These are phyloP conservation scores for Gnetum montanum DNA, from an alignment of 75 land plant genomes.

Conservation along the genomic window DNA sequence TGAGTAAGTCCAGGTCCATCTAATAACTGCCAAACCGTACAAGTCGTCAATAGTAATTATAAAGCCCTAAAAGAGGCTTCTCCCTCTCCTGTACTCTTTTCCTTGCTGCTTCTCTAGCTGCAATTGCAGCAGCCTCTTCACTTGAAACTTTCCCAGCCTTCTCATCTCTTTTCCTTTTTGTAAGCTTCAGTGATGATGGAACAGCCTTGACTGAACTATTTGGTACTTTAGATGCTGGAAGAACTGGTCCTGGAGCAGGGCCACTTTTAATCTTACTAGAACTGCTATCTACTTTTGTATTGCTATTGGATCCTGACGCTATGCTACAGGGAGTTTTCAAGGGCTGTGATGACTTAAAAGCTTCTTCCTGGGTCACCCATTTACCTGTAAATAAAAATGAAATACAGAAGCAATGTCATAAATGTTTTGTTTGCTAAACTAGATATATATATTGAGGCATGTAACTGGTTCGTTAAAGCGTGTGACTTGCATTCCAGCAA, in stretches of 20 bases:
- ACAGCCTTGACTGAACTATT: slow-evolving; percentile 56
- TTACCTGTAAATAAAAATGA: slow-evolving; percentile 42
- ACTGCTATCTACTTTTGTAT: slow-evolving; percentile 1
- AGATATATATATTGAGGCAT: no score
- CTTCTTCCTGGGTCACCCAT: slow-evolving; percentile 72
- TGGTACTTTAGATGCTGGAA: slow-evolving; percentile 32
- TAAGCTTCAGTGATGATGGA: slow-evolving; percentile 65
- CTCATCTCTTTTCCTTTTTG: slow-evolving; percentile 67
- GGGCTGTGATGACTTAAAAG: slow-evolving; percentile 23
- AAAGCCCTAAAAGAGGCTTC: slow-evolving; percentile 66
- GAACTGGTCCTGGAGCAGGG: slow-evolving; percentile 40
- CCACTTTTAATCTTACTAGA: slow-evolving; percentile 18
- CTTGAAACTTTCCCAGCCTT: slow-evolving; percentile 49
- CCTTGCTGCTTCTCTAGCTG: slow-evolving; percentile 86
- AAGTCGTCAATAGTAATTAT: slow-evolving; percentile 33
- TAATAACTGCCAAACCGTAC: no score
- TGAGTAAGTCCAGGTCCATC: no score
- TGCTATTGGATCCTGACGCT: not conserved
- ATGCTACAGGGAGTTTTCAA: slow-evolving; percentile 4
- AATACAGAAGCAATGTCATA: slow-evolving; percentile 1
- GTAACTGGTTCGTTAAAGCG: no score
- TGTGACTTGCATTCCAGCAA: not conserved
- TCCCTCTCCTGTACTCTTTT: slow-evolving; percentile 86
- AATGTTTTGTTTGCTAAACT: no score
- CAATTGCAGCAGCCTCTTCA: slow-evolving; percentile 76